phyloP scores from a whole-genome alignment of 371 early-diverging fungal genomes.

The Caulochytrium protostelioides region DNA sequence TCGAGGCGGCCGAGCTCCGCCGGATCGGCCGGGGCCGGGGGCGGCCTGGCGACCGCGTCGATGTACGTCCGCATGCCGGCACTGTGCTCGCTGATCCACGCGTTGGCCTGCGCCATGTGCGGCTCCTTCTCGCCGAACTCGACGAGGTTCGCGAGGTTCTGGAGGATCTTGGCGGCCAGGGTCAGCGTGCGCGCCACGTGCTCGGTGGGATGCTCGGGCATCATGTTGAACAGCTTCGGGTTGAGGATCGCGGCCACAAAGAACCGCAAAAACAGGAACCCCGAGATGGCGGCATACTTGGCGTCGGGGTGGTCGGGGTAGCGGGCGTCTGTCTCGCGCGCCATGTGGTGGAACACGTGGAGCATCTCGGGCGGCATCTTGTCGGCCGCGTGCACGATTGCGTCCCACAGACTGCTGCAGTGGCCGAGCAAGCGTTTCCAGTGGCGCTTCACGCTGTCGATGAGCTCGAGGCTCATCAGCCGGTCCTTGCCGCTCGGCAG shows the following conservation, averaged over 20 bases:
- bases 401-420: conserved; percentile 20
- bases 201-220: conserved; percentile 32
- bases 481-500: too few relatives aligned
- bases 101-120: conserved; percentile 48
- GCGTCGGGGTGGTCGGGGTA: too few relatives aligned
- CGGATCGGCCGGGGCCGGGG: neutral
- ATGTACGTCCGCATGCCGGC: neutral
- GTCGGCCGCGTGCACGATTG: conserved; percentile 19
- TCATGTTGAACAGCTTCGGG: conserved; percentile 42
- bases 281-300: conserved; percentile 18
- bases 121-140: conserved; percentile 54
- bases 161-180: conserved; percentile 55
- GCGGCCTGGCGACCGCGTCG: neutral
- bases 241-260: conserved; percentile 47
- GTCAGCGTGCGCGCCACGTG: conserved; percentile 42
- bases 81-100: conserved; percentile 17
- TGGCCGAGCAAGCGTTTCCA: conserved; percentile 23
- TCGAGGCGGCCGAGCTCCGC: conserved; percentile 4
- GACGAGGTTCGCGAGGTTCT: conserved; percentile 50
- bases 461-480: conserved; percentile 1
- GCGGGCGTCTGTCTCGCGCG: conserved; percentile 31
- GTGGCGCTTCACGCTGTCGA: conserved; percentile 15
- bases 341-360: conserved; percentile 13
- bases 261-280: conserved; percentile 43
- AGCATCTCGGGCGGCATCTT: conserved; percentile 15